phyloP scores from a whole-genome alignment of 805 yeast genomes.

The Vanderwaltozyma tropicalis region DNA sequence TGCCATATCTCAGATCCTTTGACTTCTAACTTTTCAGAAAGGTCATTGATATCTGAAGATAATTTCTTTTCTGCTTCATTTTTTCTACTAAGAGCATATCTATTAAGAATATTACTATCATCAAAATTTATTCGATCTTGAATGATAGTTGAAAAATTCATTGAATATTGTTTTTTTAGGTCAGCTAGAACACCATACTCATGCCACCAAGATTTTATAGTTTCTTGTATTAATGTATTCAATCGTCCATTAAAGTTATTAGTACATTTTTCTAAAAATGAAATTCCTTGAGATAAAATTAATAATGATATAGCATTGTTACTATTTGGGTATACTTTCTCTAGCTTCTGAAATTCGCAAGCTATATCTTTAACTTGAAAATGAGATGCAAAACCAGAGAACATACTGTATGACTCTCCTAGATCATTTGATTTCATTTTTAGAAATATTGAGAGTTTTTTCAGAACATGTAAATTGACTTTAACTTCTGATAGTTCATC shows the following conservation, averaged over 20 bases:
- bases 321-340: background rate
- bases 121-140: background rate
- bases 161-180: conserved; percentile 25
- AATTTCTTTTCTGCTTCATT: conserved; percentile 37
- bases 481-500: conserved; percentile 13
- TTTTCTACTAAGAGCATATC: conserved; percentile 30
- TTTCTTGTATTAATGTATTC: conserved; percentile 25
- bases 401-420: conserved; percentile 3
- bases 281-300: conserved; percentile 1
- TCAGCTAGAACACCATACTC: conserved; percentile 33
- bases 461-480: conserved; percentile 7
- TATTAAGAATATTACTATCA: background rate
- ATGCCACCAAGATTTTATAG: conserved; percentile 38
- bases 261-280: conserved; percentile 14
- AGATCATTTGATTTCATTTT: conserved; percentile 16
- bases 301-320: background rate
- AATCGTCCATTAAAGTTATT: conserved; percentile 22
- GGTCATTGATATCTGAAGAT: conserved; percentile 31
- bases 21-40: conserved; percentile 33
- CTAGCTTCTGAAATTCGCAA: background rate
- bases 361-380: background rate
- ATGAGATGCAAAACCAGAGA: conserved; percentile 1
- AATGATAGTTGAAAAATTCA: conserved; percentile 15
- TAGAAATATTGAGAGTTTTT: conserved; percentile 14
- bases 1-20: conserved; percentile 38